Percentiles rank a stretch among this genome's conserved stretches.
Evolutionary conservation across 2,329 filamentous ascomycete genomes (phyloP).

Genomic region (Diaporthe humulicola): DNA sequence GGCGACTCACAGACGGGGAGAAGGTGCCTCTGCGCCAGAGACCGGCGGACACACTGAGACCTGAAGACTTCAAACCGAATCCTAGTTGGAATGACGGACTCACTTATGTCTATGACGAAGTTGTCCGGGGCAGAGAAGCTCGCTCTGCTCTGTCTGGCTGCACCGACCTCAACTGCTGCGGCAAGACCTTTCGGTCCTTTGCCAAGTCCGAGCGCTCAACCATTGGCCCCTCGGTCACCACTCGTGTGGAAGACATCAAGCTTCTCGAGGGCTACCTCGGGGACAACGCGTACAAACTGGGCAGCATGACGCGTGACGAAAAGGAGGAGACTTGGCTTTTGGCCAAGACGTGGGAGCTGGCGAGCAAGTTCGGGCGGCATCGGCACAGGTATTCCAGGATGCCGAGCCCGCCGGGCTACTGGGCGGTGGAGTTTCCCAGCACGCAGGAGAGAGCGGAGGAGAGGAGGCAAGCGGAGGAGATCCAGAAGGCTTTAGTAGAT

Average conservation of each 20-base stretch:
- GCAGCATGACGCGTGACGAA: conserved; percentile 70
- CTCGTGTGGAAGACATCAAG: conserved; percentile 56
- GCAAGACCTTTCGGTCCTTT: conserved; percentile 76
- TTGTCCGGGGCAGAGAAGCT: conserved; percentile 78
- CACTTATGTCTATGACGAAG: conserved; percentile 80
- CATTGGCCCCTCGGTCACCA: conserved; percentile 52
- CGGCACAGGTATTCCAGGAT: conserved; percentile 79
- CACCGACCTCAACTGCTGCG: conserved; percentile 81
- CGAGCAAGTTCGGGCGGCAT: conserved; percentile 83
- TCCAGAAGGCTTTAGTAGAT: conserved; percentile 75
- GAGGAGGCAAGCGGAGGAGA: conserved; percentile 72
- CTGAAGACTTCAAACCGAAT: conserved; percentile 87
- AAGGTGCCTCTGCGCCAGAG: conserved; percentile 64
- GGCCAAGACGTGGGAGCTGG: conserved; percentile 79
- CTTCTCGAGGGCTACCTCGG: conserved; percentile 71
- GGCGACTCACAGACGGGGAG: conserved; percentile 23
- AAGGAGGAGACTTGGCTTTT: conserved; percentile 78
- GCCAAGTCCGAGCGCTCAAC: conserved; percentile 64
- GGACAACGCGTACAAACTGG: conserved; percentile 70
- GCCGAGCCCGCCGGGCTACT: conserved; percentile 87
- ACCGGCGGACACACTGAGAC: conserved; percentile 67
- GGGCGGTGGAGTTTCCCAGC: conserved; percentile 88
- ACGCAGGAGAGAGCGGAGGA: conserved; percentile 84
- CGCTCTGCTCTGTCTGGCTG: conserved; percentile 82
- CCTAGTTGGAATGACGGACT: conserved; percentile 77